Evolutionary conservation across 345 rosid genomes (phyloP), one percentile per base, ranked within the genome.

Genomic region (Angophora floribunda): DNA sequence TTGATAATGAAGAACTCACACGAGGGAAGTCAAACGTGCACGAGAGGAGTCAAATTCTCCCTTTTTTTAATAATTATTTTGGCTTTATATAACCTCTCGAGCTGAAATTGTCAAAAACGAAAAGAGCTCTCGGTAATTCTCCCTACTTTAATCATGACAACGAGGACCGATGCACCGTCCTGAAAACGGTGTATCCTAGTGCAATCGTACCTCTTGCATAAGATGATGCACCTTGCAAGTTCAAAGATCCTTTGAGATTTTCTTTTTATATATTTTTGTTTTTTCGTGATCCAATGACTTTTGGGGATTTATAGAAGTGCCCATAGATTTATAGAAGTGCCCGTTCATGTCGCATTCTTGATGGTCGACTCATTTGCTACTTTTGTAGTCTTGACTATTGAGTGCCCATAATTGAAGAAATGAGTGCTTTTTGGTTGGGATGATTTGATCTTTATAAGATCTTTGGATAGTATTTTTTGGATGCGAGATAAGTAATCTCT

Each of bases 401-500:
- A 7, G 15, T 63, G 41, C 75, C 19, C 19, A 1, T 63, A 63
- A n/a, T 63, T 63, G 0, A n/a, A 14, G 13, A n/a, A 13, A 7
- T 9, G 17, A 53, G 59, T 7, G 59, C 14, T 7, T 63, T 63
- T n/a, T 59, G 2, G 0, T 1, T 0, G 2, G 75, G 5, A 9
- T 13, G 17, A n/a, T n/a, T n/a, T 36, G 6, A n/a, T 63, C 19
- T 63, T 13, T 63, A 13, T 63, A 63, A n/a, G 7, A 32, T 13
- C 6, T n/a, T 11, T 12, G 32, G 1, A 59, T 59, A 59, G 11
- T 26, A 59, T 14, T 59, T 59, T n/a, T n/a, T n/a, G 30, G 15
- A 28, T 4, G 2, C 30, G 14, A 63, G 75, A 63, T 0, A 0
- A 6, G 10, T n/a, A n/a, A n/a, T 17, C 7, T 70, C 2, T 36